These are phyloP conservation scores for Kodamaea suecica DNA, from an alignment of 1,139 yeast species.

Conservation along the genomic window DNA sequence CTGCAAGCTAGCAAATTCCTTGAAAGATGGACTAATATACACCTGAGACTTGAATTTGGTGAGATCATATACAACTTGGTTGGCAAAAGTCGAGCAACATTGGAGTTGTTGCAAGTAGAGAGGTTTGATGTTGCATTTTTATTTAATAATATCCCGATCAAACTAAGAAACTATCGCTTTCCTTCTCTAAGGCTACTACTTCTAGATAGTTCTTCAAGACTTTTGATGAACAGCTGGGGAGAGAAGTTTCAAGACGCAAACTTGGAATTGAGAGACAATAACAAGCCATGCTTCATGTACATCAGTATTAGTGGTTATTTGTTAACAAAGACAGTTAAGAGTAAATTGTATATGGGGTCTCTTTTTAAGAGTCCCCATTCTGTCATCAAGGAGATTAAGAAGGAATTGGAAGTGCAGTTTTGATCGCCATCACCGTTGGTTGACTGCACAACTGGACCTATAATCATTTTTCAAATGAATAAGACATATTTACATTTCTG, in stretches of 20 bases:
- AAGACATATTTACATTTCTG: too few species aligned
- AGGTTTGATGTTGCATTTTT: slow-evolving; percentile 7
- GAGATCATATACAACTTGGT: slow-evolving; percentile 6
- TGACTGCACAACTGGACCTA: too few species aligned
- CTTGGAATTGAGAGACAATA: background rate
- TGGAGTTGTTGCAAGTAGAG: slow-evolving; percentile 10
- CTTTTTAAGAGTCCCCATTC: background rate
- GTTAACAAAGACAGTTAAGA: background rate
- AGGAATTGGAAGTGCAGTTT: background rate
- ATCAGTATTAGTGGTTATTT: slow-evolving; percentile 3
- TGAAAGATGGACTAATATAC: background rate
- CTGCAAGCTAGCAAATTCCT: slow-evolving; percentile 1
- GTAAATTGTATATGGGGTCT: background rate
- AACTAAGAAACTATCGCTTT: background rate
- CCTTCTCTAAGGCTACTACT: slow-evolving; percentile 6
- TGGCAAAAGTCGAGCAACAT: slow-evolving; percentile 8
- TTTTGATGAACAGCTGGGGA: slow-evolving; percentile 5
- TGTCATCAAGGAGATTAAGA: background rate
- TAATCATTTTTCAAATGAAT: too few species aligned
- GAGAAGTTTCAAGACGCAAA: slow-evolving; percentile 1
- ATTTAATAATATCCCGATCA: background rate
- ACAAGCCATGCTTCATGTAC: slow-evolving; percentile 3
- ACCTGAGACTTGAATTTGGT: slow-evolving; percentile 3
- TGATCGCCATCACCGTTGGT: too few species aligned
- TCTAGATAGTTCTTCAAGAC: slow-evolving; percentile 5